Evolutionary conservation across 164 flowering plant genomes (phyloP).

Genomic region (Kalanchoe fedtschenkoi): DNA sequence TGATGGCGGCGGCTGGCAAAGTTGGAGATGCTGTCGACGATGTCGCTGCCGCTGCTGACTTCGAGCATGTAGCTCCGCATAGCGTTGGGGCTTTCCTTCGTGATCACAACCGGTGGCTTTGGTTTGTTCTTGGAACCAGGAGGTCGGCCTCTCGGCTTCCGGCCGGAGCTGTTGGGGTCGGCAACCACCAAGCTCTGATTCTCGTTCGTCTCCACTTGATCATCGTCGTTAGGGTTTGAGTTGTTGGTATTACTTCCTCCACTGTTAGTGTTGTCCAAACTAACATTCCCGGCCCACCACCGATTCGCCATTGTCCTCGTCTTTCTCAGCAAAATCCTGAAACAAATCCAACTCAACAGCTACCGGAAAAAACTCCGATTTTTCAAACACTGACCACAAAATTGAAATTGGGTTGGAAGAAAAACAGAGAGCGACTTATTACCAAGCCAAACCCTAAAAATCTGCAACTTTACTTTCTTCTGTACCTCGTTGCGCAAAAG

Average conservation of each 20-base stretch:
- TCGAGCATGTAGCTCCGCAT: conserved; percentile 71
- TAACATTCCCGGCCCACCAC: conserved; percentile 79
- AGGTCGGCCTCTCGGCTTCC: conserved; percentile 73
- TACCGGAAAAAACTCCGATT: too few relatives aligned
- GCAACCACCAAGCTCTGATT: conserved; percentile 11
- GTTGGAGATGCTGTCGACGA: conserved; percentile 44
- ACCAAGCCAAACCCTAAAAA: background rate
- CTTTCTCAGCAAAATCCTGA: background rate
- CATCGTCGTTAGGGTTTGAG: conserved; percentile 19
- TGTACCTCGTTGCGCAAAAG: background rate
- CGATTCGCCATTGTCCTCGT: conserved; percentile 39
- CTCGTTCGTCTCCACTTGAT: conserved; percentile 23
- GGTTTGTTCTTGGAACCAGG: conserved; percentile 85
- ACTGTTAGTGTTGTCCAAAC: conserved; percentile 21
- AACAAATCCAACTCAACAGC: too few relatives aligned
- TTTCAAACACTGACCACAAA: too few relatives aligned
- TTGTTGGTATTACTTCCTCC: conserved; percentile 22
- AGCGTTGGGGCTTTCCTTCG: conserved; percentile 68
- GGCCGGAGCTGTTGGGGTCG: conserved; percentile 12
- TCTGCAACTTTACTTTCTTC: too few relatives aligned
- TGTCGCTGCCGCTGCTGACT: conserved; percentile 54
- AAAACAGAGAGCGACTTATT: too few relatives aligned
- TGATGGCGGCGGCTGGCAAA: conserved; percentile 61
- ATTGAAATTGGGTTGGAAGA: too few relatives aligned
- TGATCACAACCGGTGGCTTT: conserved; percentile 64